Base-by-base conservation (phyloP, 306 rosid species). In the Malus sieversii region DNA sequence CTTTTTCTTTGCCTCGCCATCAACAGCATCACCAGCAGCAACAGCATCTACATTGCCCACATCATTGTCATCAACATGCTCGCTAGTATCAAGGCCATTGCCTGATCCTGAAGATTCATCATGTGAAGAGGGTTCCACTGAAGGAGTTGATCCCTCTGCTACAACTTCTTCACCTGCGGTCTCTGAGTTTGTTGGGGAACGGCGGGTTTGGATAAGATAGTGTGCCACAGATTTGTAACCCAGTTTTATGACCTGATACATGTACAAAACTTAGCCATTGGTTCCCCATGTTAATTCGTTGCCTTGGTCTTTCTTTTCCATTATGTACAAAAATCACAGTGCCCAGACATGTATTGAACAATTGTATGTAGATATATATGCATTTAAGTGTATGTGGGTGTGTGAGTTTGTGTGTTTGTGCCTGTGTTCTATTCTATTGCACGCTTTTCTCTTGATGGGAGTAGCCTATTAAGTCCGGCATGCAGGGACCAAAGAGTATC, bases 141-240 rank as follows among this genome's bases (percentile, higher is more conserved):
- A 66, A 33, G 68, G 64, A 35, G 63, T 15, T 59, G 77, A 60
- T 75, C 59, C 40, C 67, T 81, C 81, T 46, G 52, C 61, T 33
- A 68, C 45, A 58, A 33, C 75, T 68, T 58, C 78, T 29, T 67
- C 46, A 60, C 64, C 75, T 12, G 74, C 46, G 80, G 71, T 73
- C 68, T 55, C 75, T 10, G 32, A 35, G 66, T 63, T 74, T 70
- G 29, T 23, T 10, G 32, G 44, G 66, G 57, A 25, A n/a, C 76
- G 23, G 8, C n/a, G 58, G 46, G 81, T 80, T 80, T 86, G 83
- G 75, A 86, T 82, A 63, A 86, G 89, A 80, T 80, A 83, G 70
- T 86, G 89, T 22, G 89, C 89, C 76, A 86, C 83, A 38, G 87
- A 86, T 81, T 86, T 86, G 84, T 80, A 86, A 55, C 89, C 89